Conservation (phyloP, 2,329 filamentous ascomycete species). For the Ambrosiella beaveri region DNA sequence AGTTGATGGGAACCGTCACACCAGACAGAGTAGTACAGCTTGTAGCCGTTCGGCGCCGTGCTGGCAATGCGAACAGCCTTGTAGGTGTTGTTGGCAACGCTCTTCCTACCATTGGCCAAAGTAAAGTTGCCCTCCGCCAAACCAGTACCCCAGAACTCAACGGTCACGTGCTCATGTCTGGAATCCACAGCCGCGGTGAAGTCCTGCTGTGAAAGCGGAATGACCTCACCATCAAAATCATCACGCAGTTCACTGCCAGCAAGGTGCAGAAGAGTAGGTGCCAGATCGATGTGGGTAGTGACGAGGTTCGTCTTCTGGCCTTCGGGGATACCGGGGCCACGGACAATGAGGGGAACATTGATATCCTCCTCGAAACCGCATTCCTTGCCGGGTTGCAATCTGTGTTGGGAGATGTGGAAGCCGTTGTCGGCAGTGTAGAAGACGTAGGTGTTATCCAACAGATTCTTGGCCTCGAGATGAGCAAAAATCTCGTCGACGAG, state of each 20-base stretch:
- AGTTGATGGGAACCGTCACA: conserved; percentile 32
- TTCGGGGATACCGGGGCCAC: conserved; percentile 29
- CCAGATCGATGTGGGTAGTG: conserved; percentile 36
- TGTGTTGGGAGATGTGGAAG: conserved; percentile 36
- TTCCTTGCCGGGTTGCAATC: conserved; percentile 33
- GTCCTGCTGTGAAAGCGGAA: conserved; percentile 21
- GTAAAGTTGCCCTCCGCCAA: conserved; percentile 18
- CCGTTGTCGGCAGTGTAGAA: conserved; percentile 37
- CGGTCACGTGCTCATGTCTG: conserved; percentile 31
- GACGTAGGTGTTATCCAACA: conserved; percentile 30
- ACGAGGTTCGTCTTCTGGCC: conserved; percentile 23
- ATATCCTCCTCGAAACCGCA: conserved; percentile 36
- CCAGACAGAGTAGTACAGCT: conserved; percentile 39
- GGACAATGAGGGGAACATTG: conserved; percentile 31
- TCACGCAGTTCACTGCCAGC: conserved; percentile 20
- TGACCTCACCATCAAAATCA: conserved; percentile 34
- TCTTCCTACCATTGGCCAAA: background rate
- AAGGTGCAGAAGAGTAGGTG: conserved; percentile 33
- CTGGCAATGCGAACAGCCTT: conserved; percentile 31
- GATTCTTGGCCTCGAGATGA: conserved; percentile 18
- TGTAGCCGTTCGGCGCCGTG: conserved; percentile 25
- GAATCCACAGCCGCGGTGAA: conserved; percentile 14
- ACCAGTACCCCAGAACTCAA: conserved; percentile 35
- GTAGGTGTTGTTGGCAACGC: conserved; percentile 31
- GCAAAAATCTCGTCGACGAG: conserved; percentile 25